phyloP scores from a whole-genome alignment of 1,284 basidiomycete genomes.

The Entoloma clypeatum region DNA sequence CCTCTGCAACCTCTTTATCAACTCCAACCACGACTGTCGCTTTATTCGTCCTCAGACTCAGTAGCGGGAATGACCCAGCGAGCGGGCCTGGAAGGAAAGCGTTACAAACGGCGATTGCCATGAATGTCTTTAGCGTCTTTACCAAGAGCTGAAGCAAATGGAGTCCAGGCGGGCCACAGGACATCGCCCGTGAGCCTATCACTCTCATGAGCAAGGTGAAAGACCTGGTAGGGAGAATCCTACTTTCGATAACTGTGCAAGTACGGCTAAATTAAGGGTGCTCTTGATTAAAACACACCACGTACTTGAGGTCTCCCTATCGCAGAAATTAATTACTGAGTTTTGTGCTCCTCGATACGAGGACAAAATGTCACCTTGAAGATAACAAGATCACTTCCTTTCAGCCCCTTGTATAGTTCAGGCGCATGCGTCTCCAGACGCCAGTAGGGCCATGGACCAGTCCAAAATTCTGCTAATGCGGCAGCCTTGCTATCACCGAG shows the following conservation, averaged over 20 bases:
- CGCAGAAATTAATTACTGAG: not conserved
- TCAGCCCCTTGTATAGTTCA: constrained; percentile 56
- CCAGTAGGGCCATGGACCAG: constrained; percentile 79
- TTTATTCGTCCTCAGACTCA: constrained; percentile 92
- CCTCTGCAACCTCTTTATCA: constrained; percentile 56
- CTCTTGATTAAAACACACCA: constrained; percentile 38
- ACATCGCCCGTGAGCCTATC: constrained; percentile 85
- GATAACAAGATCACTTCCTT: constrained; percentile 75
- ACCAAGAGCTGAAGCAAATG: constrained; percentile 81
- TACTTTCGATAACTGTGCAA: constrained; percentile 74
- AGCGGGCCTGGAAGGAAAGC: constrained; percentile 56
- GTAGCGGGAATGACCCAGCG: constrained; percentile 73
- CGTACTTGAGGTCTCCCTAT: constrained; percentile 86
- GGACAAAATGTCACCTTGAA: constrained; percentile 67
- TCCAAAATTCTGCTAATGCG: constrained; percentile 73
- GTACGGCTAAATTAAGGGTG: constrained; percentile 1
- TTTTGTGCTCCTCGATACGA: not conserved
- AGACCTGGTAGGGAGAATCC: constrained; percentile 35
- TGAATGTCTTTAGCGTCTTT: constrained; percentile 16
- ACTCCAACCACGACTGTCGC: constrained; percentile 92
- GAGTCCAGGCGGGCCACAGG: constrained; percentile 81
- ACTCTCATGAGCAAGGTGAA: constrained; percentile 8
- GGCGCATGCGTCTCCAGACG: constrained; percentile 65
- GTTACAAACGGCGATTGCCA: not conserved
- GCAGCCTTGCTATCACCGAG: constrained; percentile 46